Percentiles rank a stretch among this genome's conserved stretches.
Conservation (phyloP, 495 filamentous ascomycete species). For the Neurospora discreta region DNA sequence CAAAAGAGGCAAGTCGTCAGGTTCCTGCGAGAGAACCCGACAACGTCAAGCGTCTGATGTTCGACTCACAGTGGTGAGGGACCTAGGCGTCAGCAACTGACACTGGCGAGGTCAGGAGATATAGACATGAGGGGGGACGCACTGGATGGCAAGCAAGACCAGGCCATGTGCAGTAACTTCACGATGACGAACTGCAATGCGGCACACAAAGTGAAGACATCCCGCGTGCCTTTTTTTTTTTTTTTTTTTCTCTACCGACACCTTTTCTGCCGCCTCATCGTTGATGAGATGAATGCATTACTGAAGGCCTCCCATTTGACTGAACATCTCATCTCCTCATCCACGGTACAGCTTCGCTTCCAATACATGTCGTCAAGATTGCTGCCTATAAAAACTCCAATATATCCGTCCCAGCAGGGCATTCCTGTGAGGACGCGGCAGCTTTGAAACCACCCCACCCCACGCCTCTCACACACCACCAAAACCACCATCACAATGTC, state of each 20-base stretch:
- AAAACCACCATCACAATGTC: neutral
- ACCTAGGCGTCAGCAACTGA: neutral
- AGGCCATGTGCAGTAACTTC: neutral
- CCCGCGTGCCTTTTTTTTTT: too few species aligned
- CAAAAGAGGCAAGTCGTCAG: neutral
- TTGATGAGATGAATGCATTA: too few species aligned
- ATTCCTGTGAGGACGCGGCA: neutral
- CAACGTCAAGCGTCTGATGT: neutral
- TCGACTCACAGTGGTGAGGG: neutral
- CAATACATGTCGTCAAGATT: neutral
- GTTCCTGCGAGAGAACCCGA: neutral
- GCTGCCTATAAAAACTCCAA: too few species aligned
- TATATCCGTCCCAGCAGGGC: neutral
- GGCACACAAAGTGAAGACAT: neutral
- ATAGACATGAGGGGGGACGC: neutral
- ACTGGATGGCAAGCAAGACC: neutral
- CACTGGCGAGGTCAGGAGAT: neutral
- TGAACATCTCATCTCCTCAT: neutral
- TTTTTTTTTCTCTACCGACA: too few species aligned
- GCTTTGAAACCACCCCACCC: neutral
- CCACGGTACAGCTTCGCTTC: neutral
- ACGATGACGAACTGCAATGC: neutral
- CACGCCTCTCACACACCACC: neutral
- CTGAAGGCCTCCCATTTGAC: neutral
- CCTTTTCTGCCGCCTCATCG: neutral